Conservation (phyloP, 768 basidiomycete species). For the button mushroom (Agaricus bisporus) region DNA sequence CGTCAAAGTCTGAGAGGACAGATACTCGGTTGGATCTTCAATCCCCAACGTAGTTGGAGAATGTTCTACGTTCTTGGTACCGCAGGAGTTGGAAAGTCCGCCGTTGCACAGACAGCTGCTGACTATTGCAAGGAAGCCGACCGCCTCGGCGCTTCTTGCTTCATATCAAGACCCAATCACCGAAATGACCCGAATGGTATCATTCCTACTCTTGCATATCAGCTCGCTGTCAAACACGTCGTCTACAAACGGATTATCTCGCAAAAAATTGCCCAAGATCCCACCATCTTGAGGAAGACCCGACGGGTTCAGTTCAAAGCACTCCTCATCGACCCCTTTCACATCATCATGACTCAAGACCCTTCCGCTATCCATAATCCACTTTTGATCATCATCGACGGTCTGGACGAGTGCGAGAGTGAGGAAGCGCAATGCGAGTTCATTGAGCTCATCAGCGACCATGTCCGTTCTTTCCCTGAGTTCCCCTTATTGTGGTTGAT, state of each 20-base stretch:
- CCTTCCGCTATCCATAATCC: background rate
- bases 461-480: no score
- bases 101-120: constrained; percentile 1
- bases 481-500: background rate
- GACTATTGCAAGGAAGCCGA: background rate
- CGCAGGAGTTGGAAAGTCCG: constrained; percentile 6
- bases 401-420: constrained; percentile 3
- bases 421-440: background rate
- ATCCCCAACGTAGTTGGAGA: background rate
- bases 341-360: background rate
- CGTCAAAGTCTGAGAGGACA: background rate
- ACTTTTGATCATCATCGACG: background rate
- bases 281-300: background rate
- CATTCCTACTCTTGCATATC: constrained; percentile 7
- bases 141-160: constrained; percentile 1
- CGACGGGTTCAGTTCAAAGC: background rate
- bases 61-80: constrained; percentile 4
- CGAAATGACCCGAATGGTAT: background rate
- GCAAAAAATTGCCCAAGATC: background rate
- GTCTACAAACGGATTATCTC: background rate
- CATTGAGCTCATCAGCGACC: background rate
- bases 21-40: background rate
- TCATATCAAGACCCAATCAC: background rate
- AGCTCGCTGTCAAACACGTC: background rate
- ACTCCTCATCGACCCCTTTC: constrained; percentile 1